phyloP scores from a whole-genome alignment of 371 early-diverging fungal species.

The Mortierella sp. region DNA sequence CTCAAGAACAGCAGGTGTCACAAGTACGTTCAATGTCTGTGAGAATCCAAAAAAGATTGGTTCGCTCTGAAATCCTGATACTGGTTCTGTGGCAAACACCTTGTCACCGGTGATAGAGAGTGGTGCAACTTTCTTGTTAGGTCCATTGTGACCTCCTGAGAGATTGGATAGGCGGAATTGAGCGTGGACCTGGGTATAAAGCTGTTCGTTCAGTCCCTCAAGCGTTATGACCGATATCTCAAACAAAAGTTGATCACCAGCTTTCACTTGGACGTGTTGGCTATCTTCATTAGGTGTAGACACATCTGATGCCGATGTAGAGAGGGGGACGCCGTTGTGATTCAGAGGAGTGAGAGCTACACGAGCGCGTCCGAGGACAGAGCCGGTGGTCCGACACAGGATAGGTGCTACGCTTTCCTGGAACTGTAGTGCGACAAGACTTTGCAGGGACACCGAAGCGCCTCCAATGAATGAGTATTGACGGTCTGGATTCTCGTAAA shows the following conservation, averaged over 20 bases:
- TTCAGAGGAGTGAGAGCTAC: slow-evolving; percentile 61
- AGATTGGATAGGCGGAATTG: slow-evolving; percentile 79
- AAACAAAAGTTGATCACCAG: slow-evolving; percentile 72
- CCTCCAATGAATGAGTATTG: slow-evolving; percentile 74
- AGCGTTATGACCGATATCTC: slow-evolving; percentile 79
- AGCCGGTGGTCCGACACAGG: slow-evolving; percentile 69
- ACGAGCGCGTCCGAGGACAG: slow-evolving; percentile 57
- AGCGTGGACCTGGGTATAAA: slow-evolving; percentile 82
- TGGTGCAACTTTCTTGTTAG: slow-evolving; percentile 1
- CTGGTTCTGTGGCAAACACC: slow-evolving; percentile 75
- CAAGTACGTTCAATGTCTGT: slow-evolving; percentile 68
- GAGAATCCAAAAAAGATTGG: slow-evolving; percentile 68
- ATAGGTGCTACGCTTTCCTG: slow-evolving; percentile 64
- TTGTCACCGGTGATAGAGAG: slow-evolving; percentile 58
- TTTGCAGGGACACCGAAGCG: slow-evolving; percentile 62
- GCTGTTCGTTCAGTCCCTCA: slow-evolving; percentile 75
- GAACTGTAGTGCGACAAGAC: slow-evolving; percentile 60
- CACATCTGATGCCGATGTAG: neutral
- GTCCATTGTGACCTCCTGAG: slow-evolving; percentile 42
- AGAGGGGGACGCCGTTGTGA: slow-evolving; percentile 2
- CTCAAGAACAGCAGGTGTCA: slow-evolving; percentile 58
- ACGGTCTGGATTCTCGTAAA: slow-evolving; percentile 74
- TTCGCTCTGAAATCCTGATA: slow-evolving; percentile 63
- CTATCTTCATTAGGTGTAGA: slow-evolving; percentile 1
- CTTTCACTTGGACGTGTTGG: slow-evolving; percentile 23